phyloP scores from a whole-genome alignment of 2,329 filamentous ascomycete genomes.

The Sporothrix luriei region DNA sequence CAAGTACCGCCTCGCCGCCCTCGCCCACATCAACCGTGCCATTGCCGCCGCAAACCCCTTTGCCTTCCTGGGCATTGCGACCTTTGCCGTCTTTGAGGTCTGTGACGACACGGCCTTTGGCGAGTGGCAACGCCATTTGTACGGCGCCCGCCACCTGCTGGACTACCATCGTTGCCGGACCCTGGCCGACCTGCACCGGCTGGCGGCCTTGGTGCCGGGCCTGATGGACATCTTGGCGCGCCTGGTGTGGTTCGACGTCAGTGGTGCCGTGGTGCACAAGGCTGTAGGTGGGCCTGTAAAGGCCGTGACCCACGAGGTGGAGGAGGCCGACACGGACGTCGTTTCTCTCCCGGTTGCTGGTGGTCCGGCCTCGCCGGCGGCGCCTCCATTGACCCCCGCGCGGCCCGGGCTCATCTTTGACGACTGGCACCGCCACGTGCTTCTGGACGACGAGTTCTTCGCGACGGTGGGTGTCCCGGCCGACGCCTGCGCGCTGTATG shows the following conservation, averaged over 20 bases:
- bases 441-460: conserved; percentile 43
- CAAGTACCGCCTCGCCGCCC: conserved; percentile 39
- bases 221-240: conserved; percentile 46
- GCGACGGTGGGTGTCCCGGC: conserved; percentile 45
- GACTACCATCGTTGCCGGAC: conserved; percentile 46
- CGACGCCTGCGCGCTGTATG: conserved; percentile 46
- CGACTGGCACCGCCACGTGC: conserved; percentile 47
- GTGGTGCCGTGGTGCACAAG: conserved; percentile 40
- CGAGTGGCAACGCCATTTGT: conserved; percentile 46
- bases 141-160: conserved; percentile 47
- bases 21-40: conserved; percentile 46
- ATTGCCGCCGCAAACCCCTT: conserved; percentile 47
- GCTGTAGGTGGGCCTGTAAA: conserved; percentile 4
- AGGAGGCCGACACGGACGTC: neutral
- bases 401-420: conserved; percentile 43
- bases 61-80: conserved; percentile 49
- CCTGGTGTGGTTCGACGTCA: conserved; percentile 48
- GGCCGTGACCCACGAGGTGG: neutral
- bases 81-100: conserved; percentile 50
- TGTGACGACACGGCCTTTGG: conserved; percentile 48
- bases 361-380: neutral
- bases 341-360: neutral
- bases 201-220: conserved; percentile 43
- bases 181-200: conserved; percentile 42
- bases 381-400: neutral